Evolutionary conservation across 768 basidiomycete species (phyloP).

Genomic region (Podaxis sp.): DNA sequence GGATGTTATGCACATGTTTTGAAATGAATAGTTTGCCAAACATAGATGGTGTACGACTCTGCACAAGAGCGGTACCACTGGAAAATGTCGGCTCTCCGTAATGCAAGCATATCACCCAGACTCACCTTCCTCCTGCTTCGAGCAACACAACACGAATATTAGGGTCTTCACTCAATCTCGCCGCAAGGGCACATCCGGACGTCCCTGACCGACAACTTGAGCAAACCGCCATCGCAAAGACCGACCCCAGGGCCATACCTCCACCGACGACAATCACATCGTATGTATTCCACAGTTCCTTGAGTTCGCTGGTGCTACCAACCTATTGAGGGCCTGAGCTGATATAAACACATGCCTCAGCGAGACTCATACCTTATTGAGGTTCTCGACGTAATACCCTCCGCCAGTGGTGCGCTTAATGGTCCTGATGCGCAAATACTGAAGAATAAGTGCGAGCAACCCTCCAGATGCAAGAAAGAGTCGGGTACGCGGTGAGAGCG

Average conservation of each 20-base stretch:
- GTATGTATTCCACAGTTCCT: conserved; percentile 26
- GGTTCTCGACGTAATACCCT: conserved; percentile 4
- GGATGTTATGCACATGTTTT: conserved; percentile 51
- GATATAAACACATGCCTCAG: not conserved
- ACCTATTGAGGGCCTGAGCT: not conserved
- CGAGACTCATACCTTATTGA: not conserved
- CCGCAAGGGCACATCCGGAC: conserved; percentile 60
- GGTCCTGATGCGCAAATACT: not conserved
- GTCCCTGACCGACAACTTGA: conserved; percentile 40
- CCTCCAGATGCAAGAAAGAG: conserved; percentile 13
- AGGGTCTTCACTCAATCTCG: conserved; percentile 58
- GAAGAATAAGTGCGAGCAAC: conserved; percentile 7
- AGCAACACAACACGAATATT: conserved; percentile 54
- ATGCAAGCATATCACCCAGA: not conserved
- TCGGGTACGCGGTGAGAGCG: no score
- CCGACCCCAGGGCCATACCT: conserved; percentile 32
- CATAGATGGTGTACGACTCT: conserved; percentile 25
- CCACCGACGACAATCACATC: conserved; percentile 58
- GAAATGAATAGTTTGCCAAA: conserved; percentile 30
- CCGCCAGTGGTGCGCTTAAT: not conserved
- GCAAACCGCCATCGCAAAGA: not conserved
- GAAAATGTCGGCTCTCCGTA: conserved; percentile 31
- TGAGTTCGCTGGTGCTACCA: conserved; percentile 6
- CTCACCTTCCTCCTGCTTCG: conserved; percentile 62
- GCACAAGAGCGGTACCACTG: conserved; percentile 45